These are phyloP conservation scores for Carpinus fangiana DNA, from an alignment of 306 rosid species.

Conservation along the genomic window DNA sequence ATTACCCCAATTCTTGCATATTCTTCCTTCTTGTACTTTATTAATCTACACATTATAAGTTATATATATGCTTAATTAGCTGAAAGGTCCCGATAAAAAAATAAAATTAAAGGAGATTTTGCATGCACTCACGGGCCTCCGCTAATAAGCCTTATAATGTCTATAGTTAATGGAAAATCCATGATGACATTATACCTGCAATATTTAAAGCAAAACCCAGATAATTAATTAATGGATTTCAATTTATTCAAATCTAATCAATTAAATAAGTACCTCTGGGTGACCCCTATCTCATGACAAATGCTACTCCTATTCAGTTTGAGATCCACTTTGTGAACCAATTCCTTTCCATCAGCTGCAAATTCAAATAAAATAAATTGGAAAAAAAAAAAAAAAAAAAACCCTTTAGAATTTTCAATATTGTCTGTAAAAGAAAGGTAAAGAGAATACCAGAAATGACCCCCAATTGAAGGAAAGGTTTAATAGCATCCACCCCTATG, in stretches of 20 bases:
- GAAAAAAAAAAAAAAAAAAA: background rate
- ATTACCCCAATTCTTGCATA: conserved; percentile 50
- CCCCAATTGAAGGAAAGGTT: conserved; percentile 46
- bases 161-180: conserved; percentile 40
- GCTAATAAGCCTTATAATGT: conserved; percentile 28
- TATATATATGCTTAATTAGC: too few species aligned
- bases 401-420: too few species aligned
- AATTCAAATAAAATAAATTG: background rate
- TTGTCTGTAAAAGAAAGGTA: too few species aligned
- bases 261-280: conserved; percentile 32
- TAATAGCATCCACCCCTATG: conserved; percentile 37
- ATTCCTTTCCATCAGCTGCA: conserved; percentile 49
- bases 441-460: conserved; percentile 38
- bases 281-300: conserved; percentile 54
- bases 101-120: too few species aligned
- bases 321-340: conserved; percentile 42
- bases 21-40: conserved; percentile 32
- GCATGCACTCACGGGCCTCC: conserved; percentile 42
- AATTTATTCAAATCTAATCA: background rate
- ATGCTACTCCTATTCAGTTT: conserved; percentile 38
- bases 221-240: background rate
- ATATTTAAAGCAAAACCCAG: background rate
- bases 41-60: conserved; percentile 27
- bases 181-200: conserved; percentile 39
- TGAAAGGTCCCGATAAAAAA: too few species aligned